These are phyloP conservation scores for Helotiales sp. DNA, from an alignment of 2,329 filamentous ascomycete genomes.

Conservation along the genomic window DNA sequence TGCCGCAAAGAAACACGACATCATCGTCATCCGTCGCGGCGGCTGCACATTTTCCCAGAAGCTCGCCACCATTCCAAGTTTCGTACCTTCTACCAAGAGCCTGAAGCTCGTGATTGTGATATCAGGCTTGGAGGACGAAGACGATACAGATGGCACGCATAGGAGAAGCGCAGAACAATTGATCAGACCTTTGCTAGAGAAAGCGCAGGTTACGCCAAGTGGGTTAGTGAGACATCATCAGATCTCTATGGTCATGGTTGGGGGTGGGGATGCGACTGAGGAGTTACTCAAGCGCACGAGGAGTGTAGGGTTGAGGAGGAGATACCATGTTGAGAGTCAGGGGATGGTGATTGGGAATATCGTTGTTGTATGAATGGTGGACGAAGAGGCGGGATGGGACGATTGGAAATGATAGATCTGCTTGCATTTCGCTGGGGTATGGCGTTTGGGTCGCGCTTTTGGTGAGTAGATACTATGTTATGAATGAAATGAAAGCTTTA, in stretches of 20 bases:
- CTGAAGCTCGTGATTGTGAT: conserved; percentile 85
- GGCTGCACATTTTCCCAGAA: conserved; percentile 86
- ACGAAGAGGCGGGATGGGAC: not conserved
- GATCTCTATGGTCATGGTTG: conserved; percentile 83
- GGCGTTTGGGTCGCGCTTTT: not conserved
- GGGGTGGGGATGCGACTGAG: conserved; percentile 70
- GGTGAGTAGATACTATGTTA: conserved; percentile 8
- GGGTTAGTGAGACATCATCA: conserved; percentile 55
- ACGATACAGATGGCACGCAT: conserved; percentile 41
- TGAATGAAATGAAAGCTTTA: not conserved
- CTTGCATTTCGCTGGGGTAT: not conserved
- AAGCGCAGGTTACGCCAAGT: conserved; percentile 59
- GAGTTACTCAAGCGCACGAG: conserved; percentile 65
- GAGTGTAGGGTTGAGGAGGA: conserved; percentile 74
- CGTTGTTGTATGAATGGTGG: conserved; percentile 55
- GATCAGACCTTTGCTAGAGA: conserved; percentile 74
- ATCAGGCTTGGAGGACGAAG: conserved; percentile 53
- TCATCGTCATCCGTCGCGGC: conserved; percentile 83
- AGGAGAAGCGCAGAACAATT: conserved; percentile 43
- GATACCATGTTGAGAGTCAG: conserved; percentile 82
- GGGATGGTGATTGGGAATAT: conserved; percentile 81
- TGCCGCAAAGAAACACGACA: conserved; percentile 64
- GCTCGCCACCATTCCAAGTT: conserved; percentile 81
- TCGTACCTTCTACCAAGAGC: conserved; percentile 61
- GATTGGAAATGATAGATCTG: not conserved